A percentile compares a stretch with the other conserved stretches of the same genome.
These are phyloP conservation scores for Favolaschia claudopus DNA, from an alignment of 768 basidiomycete species.

Conservation along the genomic window DNA sequence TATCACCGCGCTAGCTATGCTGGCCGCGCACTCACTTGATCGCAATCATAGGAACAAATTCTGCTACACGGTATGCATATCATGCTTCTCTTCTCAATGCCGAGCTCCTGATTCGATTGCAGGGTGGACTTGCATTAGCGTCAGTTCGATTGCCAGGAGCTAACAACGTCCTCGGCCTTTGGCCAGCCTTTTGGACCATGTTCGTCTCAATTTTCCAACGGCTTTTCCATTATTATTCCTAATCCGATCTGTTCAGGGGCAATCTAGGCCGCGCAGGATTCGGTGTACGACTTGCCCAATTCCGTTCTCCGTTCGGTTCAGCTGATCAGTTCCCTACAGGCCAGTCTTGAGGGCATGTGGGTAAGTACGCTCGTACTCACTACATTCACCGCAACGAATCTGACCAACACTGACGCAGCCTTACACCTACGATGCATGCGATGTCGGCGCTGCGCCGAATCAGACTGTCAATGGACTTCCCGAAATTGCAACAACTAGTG, in stretches of 20 bases:
- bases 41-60: not conserved
- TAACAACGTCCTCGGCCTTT: conserved; percentile 63
- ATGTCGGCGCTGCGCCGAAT: conserved; percentile 86
- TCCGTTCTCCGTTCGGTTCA: conserved; percentile 1
- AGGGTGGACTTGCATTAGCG: conserved; percentile 70
- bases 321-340: conserved; percentile 69
- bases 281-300: not conserved
- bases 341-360: conserved; percentile 77
- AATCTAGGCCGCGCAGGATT: conserved; percentile 18
- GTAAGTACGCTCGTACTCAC: conserved; percentile 33
- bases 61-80: not conserved
- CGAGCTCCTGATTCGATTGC: too few relatives aligned
- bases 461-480: conserved; percentile 79
- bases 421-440: conserved; percentile 85
- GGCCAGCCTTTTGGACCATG: conserved; percentile 85
- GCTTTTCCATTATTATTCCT: too few relatives aligned
- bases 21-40: too few relatives aligned
- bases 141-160: conserved; percentile 72
- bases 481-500: conserved; percentile 60
- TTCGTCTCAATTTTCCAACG: too few relatives aligned
- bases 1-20: too few relatives aligned
- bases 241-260: conserved; percentile 1
- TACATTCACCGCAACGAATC: not conserved
- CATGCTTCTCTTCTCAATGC: too few relatives aligned
- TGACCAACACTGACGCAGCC: too few relatives aligned